phyloP scores from a whole-genome alignment of 345 rosid species.

The Rhizophora mangle region DNA sequence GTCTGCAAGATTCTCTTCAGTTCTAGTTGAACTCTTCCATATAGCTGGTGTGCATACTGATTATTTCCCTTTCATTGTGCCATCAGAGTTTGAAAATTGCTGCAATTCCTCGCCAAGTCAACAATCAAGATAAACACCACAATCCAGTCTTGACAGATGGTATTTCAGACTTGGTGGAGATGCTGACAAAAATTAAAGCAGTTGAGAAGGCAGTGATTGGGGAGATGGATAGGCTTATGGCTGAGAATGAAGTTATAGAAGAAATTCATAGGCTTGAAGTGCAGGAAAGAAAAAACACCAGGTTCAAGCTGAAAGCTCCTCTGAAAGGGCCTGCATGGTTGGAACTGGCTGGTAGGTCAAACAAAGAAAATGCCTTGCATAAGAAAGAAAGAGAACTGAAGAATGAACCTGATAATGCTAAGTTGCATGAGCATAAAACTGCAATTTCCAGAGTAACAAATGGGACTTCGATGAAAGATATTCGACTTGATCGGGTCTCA shows the following conservation, averaged over 20 bases:
- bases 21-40: constrained; percentile 11
- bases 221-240: constrained; percentile 11
- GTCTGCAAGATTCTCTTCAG: not conserved
- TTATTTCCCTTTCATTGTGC: constrained; percentile 6
- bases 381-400: constrained; percentile 32
- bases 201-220: constrained; percentile 31
- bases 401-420: constrained; percentile 28
- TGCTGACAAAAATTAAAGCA: constrained; percentile 46
- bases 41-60: constrained; percentile 3
- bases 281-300: constrained; percentile 24
- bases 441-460: constrained; percentile 10
- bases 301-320: constrained; percentile 15
- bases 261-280: constrained; percentile 41
- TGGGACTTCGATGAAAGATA: constrained; percentile 29
- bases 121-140: constrained; percentile 25
- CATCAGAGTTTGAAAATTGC: constrained; percentile 25
- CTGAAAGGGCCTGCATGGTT: constrained; percentile 18
- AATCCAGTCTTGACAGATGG: constrained; percentile 28
- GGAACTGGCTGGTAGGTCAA: constrained; percentile 19
- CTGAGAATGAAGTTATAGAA: constrained; percentile 46
- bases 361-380: constrained; percentile 18
- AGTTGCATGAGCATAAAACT: not conserved
- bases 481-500: constrained; percentile 28
- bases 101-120: constrained; percentile 26
- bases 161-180: constrained; percentile 48